phyloP scores from a whole-genome alignment of 139 green algal genomes.

The Axilococcus clingmanii region DNA sequence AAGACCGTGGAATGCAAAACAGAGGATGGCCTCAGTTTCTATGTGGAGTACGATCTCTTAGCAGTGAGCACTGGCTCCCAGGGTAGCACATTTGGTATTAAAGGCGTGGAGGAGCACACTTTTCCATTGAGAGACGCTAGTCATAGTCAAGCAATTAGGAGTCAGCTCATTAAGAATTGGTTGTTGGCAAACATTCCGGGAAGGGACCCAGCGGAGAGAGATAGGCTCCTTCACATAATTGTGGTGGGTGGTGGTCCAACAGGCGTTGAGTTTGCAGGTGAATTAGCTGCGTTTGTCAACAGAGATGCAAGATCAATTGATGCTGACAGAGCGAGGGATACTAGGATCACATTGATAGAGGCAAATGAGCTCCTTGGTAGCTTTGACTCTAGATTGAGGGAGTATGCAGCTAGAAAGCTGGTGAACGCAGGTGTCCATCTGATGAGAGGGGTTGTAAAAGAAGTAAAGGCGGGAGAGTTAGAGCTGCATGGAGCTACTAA shows the following conservation, averaged over 20 bases:
- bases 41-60: conserved; percentile 64
- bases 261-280: conserved; percentile 72
- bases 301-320: conserved; percentile 31
- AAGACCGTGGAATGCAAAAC: conserved; percentile 33
- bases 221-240: conserved; percentile 62
- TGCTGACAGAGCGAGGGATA: conserved; percentile 19
- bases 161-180: conserved; percentile 59
- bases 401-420: conserved; percentile 73
- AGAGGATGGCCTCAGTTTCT: conserved; percentile 44
- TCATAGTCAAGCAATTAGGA: conserved; percentile 47
- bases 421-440: conserved; percentile 54
- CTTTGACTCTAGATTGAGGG: conserved; percentile 63
- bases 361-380: conserved; percentile 62
- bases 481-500: conserved; percentile 53
- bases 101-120: conserved; percentile 67
- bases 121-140: conserved; percentile 57
- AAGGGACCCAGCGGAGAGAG: conserved; percentile 17
- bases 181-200: conserved; percentile 53
- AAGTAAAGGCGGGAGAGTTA: conserved; percentile 25
- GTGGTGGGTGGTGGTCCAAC: conserved; percentile 83
- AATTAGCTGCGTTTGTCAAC: conserved; percentile 37
- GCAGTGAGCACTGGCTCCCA: conserved; percentile 63
- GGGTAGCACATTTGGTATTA: conserved; percentile 82
- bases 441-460: conserved; percentile 50
- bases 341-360: conserved; percentile 63